Base-by-base conservation (phyloP, 2,329 filamentous ascomycete species). In the Penicillium olsonii region DNA sequence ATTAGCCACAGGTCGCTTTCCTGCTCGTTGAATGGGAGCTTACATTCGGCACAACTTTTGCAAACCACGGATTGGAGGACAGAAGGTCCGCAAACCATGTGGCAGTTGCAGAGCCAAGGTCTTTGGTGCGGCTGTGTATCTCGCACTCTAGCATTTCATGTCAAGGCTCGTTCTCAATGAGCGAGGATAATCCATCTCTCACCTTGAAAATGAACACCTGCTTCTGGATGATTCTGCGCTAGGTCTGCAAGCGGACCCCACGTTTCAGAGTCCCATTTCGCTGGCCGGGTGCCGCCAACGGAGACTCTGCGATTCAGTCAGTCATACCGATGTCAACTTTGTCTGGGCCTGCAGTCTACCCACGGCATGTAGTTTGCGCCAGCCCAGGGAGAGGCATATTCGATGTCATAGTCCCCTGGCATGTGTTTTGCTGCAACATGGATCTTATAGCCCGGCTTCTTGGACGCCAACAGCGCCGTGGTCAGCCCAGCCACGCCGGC, bases 301-400 rank as follows among this genome's bases (percentile, higher is more conserved):
- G 51, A 50, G 18, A 50, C 42, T 7, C 42, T 50, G 7, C 11
- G 4, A 18, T n/a, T 14, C 5, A n/a, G 12, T 20, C 9, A 29
- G 26, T 10, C 17, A 20, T 4, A 5, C 7, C 4, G 1, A 10
- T 29, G 29, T 19, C 15, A 19, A 9, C 17, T 7, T n/a, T n/a
- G n/a, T n/a, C n/a, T n/a, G n/a, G n/a, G n/a, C n/a, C n/a, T n/a
- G n/a, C n/a, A n/a, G n/a, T n/a, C n/a, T n/a, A n/a, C 83, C 54
- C 56, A 87, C 84, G 87, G 89, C 48, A 87, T 68, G 61, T 83
- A 84, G 65, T 92, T 92, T 42, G 89, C 90, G 4, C 90, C 90
- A 1, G 90, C 90, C 87, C 88, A 94, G 0, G 89, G 90, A 2
- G 88, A 94, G 0, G 88, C 85, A 67, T 95, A 96, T 75, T 94